These are phyloP conservation scores for Oryza coarctata DNA, from an alignment of 176 grass and related monocot species.

Conservation along the genomic window DNA sequence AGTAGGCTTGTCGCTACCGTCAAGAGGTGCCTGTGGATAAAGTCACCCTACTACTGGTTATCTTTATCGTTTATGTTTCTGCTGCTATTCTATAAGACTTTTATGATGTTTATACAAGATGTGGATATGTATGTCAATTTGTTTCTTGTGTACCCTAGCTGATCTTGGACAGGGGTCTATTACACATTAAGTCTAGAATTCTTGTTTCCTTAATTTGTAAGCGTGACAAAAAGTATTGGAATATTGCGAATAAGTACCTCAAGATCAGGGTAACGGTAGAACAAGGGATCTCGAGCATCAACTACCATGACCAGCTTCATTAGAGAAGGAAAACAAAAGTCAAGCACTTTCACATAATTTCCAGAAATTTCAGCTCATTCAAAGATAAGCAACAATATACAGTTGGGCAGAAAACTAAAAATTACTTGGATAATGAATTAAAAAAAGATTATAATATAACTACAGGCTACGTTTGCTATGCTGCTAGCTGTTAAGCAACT, in stretches of 20 bases:
- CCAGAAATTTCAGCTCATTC: not conserved
- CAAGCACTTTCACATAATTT: conserved; percentile 5
- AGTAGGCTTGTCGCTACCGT: too few relatives aligned
- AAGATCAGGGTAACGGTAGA: conserved; percentile 77
- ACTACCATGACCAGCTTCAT: conserved; percentile 80
- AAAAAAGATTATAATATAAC: not conserved
- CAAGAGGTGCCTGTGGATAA: too few relatives aligned
- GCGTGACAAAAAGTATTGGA: not conserved
- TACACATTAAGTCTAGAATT: too few relatives aligned
- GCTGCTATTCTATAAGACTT: too few relatives aligned
- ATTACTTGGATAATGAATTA: not conserved
- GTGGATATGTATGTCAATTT: too few relatives aligned
- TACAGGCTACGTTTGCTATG: not conserved
- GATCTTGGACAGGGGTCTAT: too few relatives aligned
- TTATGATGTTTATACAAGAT: too few relatives aligned
- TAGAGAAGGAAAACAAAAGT: conserved; percentile 22
- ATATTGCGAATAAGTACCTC: conserved; percentile 49
- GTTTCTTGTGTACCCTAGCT: too few relatives aligned
- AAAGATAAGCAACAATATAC: conserved; percentile 9
- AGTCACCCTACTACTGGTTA: too few relatives aligned
- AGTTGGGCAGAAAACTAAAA: not conserved
- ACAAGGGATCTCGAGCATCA: conserved; percentile 76
- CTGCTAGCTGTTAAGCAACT: too few relatives aligned
- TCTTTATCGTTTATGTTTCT: too few relatives aligned
- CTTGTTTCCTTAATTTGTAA: too few relatives aligned